Evolutionary conservation across 2,329 filamentous ascomycete species (phyloP).

Genomic region (Aphanocladium album): DNA sequence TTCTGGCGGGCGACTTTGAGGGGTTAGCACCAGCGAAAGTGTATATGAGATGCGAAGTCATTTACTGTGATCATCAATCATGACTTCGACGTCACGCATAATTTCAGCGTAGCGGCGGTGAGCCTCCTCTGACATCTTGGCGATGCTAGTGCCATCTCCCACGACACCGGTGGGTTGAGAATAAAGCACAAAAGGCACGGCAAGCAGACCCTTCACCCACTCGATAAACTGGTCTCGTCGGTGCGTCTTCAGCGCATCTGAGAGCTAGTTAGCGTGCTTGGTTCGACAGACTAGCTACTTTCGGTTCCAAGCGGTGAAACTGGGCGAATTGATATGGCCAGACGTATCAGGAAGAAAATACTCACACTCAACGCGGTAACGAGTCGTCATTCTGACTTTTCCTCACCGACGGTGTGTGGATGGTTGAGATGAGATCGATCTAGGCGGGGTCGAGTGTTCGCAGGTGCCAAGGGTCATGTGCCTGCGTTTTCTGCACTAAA

Average conservation of each 20-base stretch:
- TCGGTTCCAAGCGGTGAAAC: too few species aligned
- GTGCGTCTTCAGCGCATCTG: slow-evolving; percentile 72
- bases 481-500: neutral
- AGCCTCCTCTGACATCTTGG: slow-evolving; percentile 71
- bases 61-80: slow-evolving; percentile 87
- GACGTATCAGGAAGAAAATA: too few species aligned
- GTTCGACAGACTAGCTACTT: too few species aligned
- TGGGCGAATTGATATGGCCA: too few species aligned
- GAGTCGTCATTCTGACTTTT: slow-evolving; percentile 48
- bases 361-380: slow-evolving; percentile 71
- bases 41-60: too few species aligned
- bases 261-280: slow-evolving; percentile 3
- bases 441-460: slow-evolving; percentile 7
- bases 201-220: slow-evolving; percentile 94
- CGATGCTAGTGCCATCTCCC: slow-evolving; percentile 60
- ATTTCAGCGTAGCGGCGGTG: slow-evolving; percentile 92
- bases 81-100: slow-evolving; percentile 84
- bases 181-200: slow-evolving; percentile 93
- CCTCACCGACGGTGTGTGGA: neutral
- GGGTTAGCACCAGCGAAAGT: neutral
- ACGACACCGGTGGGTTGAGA: slow-evolving; percentile 89
- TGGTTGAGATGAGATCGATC: neutral
- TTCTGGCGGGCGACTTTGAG: slow-evolving; percentile 64
- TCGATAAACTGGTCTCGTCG: slow-evolving; percentile 86
- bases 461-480: neutral